Conservation (phyloP, 177 flowering plant species). For the Tripterygium wilfordii region DNA sequence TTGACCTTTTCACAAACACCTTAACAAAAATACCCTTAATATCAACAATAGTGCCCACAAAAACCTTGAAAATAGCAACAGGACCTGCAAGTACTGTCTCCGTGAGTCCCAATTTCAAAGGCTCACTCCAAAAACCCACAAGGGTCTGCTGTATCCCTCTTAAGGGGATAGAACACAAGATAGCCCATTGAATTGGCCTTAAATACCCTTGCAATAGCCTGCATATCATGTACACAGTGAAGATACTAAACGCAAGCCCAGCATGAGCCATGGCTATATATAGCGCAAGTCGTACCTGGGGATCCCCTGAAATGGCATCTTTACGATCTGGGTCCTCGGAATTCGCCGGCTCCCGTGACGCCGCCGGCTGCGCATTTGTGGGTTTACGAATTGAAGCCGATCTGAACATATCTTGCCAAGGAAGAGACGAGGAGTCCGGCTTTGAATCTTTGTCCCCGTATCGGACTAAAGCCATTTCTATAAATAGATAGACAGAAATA, state of each 20-base stretch:
- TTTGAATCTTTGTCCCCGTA: conserved; percentile 39
- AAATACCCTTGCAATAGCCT: conserved; percentile 70
- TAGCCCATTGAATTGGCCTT: conserved; percentile 87
- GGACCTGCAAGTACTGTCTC: conserved; percentile 85
- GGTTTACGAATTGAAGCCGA: conserved; percentile 76
- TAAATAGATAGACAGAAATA: conserved; percentile 1
- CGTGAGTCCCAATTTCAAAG: conserved; percentile 68
- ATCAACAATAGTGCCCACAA: conserved; percentile 57
- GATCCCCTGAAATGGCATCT: conserved; percentile 36
- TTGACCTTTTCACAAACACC: conserved; percentile 32
- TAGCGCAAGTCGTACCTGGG: conserved; percentile 77
- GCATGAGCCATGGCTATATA: conserved; percentile 84
- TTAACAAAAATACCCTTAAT: conserved; percentile 30
- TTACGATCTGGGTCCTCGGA: conserved; percentile 6
- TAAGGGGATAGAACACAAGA: conserved; percentile 84
- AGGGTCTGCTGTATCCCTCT: conserved; percentile 77
- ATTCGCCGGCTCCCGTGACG: conserved; percentile 1
- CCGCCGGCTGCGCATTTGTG: too few relatives aligned
- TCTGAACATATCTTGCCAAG: conserved; percentile 96
- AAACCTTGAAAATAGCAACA: conserved; percentile 54
- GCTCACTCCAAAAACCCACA: conserved; percentile 82
- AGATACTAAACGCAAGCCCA: conserved; percentile 42
- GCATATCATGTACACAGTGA: conserved; percentile 50
- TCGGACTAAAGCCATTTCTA: conserved; percentile 70
- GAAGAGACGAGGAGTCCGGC: conserved; percentile 25